phyloP scores from a whole-genome alignment of 306 rosid species.

The Corylus americana region DNA sequence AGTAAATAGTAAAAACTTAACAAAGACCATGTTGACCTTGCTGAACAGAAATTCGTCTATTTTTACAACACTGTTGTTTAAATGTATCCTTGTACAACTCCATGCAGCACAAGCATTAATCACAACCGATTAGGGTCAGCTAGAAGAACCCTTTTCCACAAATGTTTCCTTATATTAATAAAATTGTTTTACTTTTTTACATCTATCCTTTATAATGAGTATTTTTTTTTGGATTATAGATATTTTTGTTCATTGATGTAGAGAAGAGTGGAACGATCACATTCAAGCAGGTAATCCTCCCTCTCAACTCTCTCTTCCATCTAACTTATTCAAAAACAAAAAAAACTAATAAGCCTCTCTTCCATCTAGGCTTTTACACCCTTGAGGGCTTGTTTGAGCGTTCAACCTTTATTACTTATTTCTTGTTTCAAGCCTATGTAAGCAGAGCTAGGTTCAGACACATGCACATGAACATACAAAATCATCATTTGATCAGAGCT shows the following conservation, averaged over 20 bases:
- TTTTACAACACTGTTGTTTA: not conserved
- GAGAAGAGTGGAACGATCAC: slow-evolving; percentile 68
- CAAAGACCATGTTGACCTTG: not conserved
- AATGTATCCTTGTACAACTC: not conserved
- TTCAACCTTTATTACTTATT: not conserved
- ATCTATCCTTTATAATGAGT: not conserved
- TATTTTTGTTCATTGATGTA: slow-evolving; percentile 69
- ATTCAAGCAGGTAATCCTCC: slow-evolving; percentile 66
- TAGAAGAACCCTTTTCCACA: not conserved
- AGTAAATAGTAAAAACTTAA: not conserved
- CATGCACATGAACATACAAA: not conserved
- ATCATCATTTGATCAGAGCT: not conserved
- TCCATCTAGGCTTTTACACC: not conserved
- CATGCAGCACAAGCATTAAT: not conserved
- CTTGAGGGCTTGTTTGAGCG: not conserved
- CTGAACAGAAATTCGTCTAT: not conserved
- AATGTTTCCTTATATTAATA: not conserved
- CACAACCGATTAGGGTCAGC: not conserved
- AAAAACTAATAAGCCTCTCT: no score
- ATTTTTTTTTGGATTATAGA: slow-evolving; percentile 45
- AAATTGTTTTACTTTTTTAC: not conserved
- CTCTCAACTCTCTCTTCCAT: slow-evolving; percentile 11
- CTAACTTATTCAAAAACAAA: no score
- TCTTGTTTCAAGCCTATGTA: not conserved
- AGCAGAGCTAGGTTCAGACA: not conserved